A percentile compares a stretch with the other conserved stretches of the same genome.
phyloP scores from a whole-genome alignment of 2,329 filamentous ascomycete species.

The Macrophomina phaseolina region DNA sequence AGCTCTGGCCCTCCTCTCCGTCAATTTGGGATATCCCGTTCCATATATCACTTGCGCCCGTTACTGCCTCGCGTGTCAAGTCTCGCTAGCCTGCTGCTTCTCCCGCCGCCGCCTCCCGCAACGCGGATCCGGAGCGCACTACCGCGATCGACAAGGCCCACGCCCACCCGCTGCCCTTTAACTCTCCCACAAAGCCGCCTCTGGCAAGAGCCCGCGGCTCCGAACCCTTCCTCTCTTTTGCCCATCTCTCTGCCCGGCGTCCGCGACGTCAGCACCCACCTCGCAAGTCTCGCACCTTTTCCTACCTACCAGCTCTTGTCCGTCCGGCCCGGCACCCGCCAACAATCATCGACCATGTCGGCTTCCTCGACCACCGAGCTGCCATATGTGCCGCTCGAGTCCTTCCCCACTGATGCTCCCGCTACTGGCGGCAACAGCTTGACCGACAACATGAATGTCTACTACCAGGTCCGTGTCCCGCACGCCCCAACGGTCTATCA shows the following conservation, averaged over 20 bases:
- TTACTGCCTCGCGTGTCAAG: conserved; percentile 25
- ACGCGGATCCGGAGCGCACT: conserved; percentile 20
- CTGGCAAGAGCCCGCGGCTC: background rate
- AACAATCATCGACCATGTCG: conserved; percentile 32
- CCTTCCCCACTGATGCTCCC: conserved; percentile 62
- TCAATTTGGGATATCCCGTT: conserved; percentile 4
- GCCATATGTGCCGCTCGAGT: conserved; percentile 42
- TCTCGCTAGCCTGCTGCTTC: conserved; percentile 14
- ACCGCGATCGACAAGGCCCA: conserved; percentile 12
- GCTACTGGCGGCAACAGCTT: conserved; percentile 69
- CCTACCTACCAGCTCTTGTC: background rate
- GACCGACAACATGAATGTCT: conserved; percentile 75
- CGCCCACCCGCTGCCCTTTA: conserved; percentile 15
- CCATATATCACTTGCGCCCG: conserved; percentile 12
- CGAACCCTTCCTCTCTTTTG: conserved; percentile 11
- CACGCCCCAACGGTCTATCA: background rate
- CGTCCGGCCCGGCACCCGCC: conserved; percentile 15
- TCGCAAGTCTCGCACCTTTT: background rate
- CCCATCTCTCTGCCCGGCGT: conserved; percentile 3
- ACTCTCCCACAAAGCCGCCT: conserved; percentile 18
- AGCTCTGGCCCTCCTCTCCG: background rate
- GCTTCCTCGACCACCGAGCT: conserved; percentile 40
- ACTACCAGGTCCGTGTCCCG: conserved; percentile 67
- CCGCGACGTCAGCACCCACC: conserved; percentile 12
- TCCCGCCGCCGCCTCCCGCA: conserved; percentile 13